Base-by-base conservation (phyloP, 2,329 filamentous ascomycete species). In the Alternaria ethzedia region DNA sequence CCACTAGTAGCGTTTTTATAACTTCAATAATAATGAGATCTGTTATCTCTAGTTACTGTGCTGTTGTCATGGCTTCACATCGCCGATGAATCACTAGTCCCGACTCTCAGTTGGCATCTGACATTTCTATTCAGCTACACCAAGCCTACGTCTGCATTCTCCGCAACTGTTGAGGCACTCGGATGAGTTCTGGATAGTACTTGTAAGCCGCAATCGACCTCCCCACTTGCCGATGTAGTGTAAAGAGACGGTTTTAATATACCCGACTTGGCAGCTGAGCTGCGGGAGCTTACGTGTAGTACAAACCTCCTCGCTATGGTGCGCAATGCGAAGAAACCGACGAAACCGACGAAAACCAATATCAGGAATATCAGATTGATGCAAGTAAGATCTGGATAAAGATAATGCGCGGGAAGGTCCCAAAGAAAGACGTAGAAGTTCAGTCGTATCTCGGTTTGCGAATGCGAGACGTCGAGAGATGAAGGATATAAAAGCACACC, bases 371-470 rank as follows among this genome's bases (percentile, higher is more conserved):
- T 44, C 41, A 3, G 4, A 3, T 44, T 21, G 10, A 44, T 13
- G 41, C n/a, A 17, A 11, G 41, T 20, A 44, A 44, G 17, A 17
- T 12, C 3, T 6, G 5, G 3, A 44, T 44, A 5, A 2, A 20
- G 0, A 6, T 0, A 1, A 44, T 11, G 5, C 9, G 17, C 9
- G 17, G 41, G 15, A 4, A 20, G 9, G 2, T 43, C n/a, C 41
- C 0, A 44, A 0, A 44, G 17, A 5, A n/a, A 6, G 9, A 12
- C 41, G 10, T 0, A 44, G 17, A 45, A 45, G 3, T 23, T 8
- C 17, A 0, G 23, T 23, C 17, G 20, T 13, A 21, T 23, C 0
- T 21, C 17, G 43, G 43, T 45, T 45, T 4, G 12, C 17, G 13
- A 13, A 21, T 12, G 21, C 17, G 12, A 21, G 17, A 13, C 1